Conservation (phyloP, 345 rosid genomes). For the Rhodomyrtus tomentosa region DNA sequence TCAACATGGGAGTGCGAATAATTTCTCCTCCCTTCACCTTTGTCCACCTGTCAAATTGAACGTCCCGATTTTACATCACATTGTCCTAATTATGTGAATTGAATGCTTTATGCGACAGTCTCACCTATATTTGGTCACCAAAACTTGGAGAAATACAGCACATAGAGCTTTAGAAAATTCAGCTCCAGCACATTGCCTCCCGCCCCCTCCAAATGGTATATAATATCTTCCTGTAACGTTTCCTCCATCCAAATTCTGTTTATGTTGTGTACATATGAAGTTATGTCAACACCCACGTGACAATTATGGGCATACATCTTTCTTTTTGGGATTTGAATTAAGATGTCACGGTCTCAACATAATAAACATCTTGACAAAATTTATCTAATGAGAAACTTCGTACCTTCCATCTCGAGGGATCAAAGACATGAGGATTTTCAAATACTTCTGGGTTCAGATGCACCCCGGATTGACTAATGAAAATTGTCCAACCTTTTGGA, state of each 20-base stretch:
- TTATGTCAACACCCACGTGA: background rate
- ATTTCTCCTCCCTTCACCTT: background rate
- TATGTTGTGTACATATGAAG: background rate
- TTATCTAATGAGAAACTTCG: background rate
- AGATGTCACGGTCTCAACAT: too few relatives aligned
- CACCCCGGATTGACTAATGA: constrained; percentile 11
- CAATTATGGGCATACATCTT: too few relatives aligned
- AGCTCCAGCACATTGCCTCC: constrained; percentile 30
- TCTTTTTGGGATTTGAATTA: too few relatives aligned
- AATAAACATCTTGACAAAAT: background rate
- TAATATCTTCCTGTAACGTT: constrained; percentile 21
- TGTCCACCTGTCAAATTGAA: background rate
- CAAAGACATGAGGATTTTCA: constrained; percentile 24
- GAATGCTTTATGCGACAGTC: background rate
- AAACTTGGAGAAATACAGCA: constrained; percentile 19
- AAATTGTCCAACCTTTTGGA: constrained; percentile 33
- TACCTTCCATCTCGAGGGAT: constrained; percentile 46
- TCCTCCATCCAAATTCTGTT: background rate
- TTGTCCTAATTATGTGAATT: background rate
- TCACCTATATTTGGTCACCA: constrained; percentile 15
- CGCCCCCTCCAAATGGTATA: constrained; percentile 41
- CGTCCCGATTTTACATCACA: background rate
- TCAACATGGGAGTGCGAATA: background rate
- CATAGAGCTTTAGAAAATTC: constrained; percentile 22
- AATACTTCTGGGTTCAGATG: constrained; percentile 16